Evolutionary conservation across 1,139 yeast species (phyloP).

Genomic region (Candida labiduridarum): DNA sequence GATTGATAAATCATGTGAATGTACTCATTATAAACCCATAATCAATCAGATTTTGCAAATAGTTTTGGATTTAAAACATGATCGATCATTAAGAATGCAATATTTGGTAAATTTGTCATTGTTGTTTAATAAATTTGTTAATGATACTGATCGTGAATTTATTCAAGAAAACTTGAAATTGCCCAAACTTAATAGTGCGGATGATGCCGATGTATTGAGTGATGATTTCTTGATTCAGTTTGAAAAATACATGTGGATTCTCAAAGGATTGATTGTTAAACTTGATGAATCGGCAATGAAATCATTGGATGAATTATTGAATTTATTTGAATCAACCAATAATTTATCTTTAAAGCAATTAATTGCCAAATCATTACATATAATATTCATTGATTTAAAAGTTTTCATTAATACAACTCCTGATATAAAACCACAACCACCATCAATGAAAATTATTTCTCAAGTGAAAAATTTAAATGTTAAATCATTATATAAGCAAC

Average conservation of each 20-base stretch:
- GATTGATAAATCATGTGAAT: constrained; percentile 38
- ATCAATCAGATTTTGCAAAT: constrained; percentile 22
- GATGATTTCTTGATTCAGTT: constrained; percentile 23
- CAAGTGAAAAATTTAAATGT: constrained; percentile 59
- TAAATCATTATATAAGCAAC: constrained; percentile 75
- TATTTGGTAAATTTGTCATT: constrained; percentile 63
- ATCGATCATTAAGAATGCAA: constrained; percentile 47
- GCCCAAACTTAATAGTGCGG: neutral
- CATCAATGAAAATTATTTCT: constrained; percentile 36
- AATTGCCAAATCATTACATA: constrained; percentile 60
- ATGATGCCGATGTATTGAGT: neutral
- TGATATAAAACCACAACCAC: constrained; percentile 6
- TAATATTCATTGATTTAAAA: constrained; percentile 66
- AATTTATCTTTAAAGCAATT: constrained; percentile 18
- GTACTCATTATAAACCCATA: constrained; percentile 13
- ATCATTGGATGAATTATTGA: constrained; percentile 39
- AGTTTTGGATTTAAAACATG: constrained; percentile 16
- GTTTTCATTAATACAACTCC: constrained; percentile 48
- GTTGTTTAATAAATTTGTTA: constrained; percentile 51
- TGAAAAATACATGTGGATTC: constrained; percentile 67
- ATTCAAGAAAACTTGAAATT: constrained; percentile 1
- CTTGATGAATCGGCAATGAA: constrained; percentile 51
- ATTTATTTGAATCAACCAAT: constrained; percentile 44
- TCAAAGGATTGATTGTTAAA: constrained; percentile 68
- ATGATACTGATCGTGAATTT: neutral